Base-by-base conservation (phyloP, 176 grass and related monocot species). In the Eleusine coracana region DNA sequence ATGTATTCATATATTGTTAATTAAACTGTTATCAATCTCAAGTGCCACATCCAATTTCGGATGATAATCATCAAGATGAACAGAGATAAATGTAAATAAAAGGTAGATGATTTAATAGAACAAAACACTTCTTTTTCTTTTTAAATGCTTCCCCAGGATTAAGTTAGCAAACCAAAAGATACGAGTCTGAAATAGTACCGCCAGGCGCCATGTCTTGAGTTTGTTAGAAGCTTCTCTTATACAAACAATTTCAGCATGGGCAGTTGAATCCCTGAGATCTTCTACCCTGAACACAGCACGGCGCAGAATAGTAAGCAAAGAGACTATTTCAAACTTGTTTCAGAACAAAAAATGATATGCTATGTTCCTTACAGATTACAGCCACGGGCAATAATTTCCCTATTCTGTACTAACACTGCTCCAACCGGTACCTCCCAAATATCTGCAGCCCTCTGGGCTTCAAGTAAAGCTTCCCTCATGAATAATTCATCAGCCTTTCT, bases 221-320 rank as follows among this genome's bases (percentile, higher is more conserved):
- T 91, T 82, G 54, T 88, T 93, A 66, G 96, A 98, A 77, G 96
- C 96, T 89, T 98, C 96, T 59, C 91, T 88, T 85, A 98, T 98
- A 90, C 96, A 98, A 83, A 93, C 69, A 90, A 98, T 98, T 92
- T 98, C 96, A 90, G 96, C 96, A 91, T 98, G 96, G 67, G 96
- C 92, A 20, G 92, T 95, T 91, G 96, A 95, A 90, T 98, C 96
- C 82, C 96, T 98, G 59, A 85, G 87, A 84, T 93, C 96, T 89
- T 98, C 96, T 70, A 98, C 96, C 86, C 96, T 95, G 83, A 46
- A 78, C 66, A 89, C 42, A 94, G 21, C 69, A 25, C 18, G 29
- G 17, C 66, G 83, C 7, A 85, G 18, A 85, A 49, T 17, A 82
- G 76, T 67, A 68, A 88, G n/a, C 37, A 71, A 75, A n/a, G 16